Percentiles rank a stretch among this genome's conserved stretches.
phyloP scores from a whole-genome alignment of 2,329 filamentous ascomycete genomes.

The Hypoxylon sp. region DNA sequence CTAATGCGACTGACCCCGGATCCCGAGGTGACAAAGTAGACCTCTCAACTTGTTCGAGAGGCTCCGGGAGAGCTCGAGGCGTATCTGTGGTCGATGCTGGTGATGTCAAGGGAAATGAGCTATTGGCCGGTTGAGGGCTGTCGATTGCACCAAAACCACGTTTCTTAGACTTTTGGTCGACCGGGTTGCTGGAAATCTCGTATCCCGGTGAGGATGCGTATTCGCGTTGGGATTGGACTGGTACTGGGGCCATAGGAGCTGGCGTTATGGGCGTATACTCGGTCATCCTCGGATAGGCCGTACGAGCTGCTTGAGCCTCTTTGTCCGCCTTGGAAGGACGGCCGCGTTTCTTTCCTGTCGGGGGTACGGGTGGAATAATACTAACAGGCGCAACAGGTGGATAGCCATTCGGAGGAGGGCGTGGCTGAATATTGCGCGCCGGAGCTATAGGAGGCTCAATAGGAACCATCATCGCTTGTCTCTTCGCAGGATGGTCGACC shows the following conservation, averaged over 20 bases:
- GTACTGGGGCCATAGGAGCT: conserved; percentile 48
- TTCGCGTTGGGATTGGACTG: conserved; percentile 51
- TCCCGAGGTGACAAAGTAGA: conserved; percentile 52
- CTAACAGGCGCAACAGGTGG: conserved; percentile 38
- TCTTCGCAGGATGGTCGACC: conserved; percentile 55
- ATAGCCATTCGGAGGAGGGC: conserved; percentile 53
- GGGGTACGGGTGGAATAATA: conserved; percentile 46
- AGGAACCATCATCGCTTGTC: conserved; percentile 52
- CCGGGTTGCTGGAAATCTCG: conserved; percentile 50
- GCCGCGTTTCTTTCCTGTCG: conserved; percentile 61
- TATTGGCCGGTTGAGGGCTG: conserved; percentile 49
- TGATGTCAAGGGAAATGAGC: conserved; percentile 50
- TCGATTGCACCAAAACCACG: conserved; percentile 49
- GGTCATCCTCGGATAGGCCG: conserved; percentile 50
- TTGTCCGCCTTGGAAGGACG: conserved; percentile 63
- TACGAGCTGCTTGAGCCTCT: conserved; percentile 56
- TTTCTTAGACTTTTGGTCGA: conserved; percentile 50
- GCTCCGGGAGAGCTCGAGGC: conserved; percentile 52
- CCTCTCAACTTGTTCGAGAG: conserved; percentile 52
- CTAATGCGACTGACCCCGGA: conserved; percentile 45
- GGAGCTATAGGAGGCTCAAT: conserved; percentile 49
- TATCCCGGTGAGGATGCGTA: conserved; percentile 55
- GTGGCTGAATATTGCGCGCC: conserved; percentile 54
- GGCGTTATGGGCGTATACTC: conserved; percentile 55
- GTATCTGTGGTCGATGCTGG: conserved; percentile 53